Evolutionary conservation across 768 basidiomycete species (phyloP).

Genomic region (Cubamyces lactineus): DNA sequence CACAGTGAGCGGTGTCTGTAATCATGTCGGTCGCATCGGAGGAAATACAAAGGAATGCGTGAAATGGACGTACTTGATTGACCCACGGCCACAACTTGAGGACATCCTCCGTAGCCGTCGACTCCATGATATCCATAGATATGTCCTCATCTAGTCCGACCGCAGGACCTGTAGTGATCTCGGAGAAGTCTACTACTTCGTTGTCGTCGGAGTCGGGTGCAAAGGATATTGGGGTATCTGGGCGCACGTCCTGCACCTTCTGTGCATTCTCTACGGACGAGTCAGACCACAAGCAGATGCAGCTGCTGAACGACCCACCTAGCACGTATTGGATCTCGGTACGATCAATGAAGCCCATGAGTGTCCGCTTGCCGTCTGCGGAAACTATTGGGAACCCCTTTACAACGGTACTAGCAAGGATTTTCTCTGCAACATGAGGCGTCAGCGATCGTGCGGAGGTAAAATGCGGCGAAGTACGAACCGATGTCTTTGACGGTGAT

Average conservation of each 20-base stretch:
- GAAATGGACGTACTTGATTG: conserved; percentile 69
- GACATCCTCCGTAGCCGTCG: conserved; percentile 56
- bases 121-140: conserved; percentile 64
- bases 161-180: conserved; percentile 48
- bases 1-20: conserved; percentile 91
- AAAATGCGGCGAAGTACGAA: conserved; percentile 41
- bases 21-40: neutral
- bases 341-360: conserved; percentile 88
- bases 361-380: conserved; percentile 55
- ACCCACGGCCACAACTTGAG: conserved; percentile 89
- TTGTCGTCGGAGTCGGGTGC: conserved; percentile 52
- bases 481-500: conserved; percentile 81
- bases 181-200: conserved; percentile 48
- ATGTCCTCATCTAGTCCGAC: conserved; percentile 71
- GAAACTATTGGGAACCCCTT: conserved; percentile 93
- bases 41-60: neutral
- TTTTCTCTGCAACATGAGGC: conserved; percentile 53
- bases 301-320: conserved; percentile 46
- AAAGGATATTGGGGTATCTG: conserved; percentile 77
- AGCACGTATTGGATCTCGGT: conserved; percentile 85
- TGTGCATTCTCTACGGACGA: conserved; percentile 65
- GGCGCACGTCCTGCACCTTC: conserved; percentile 59
- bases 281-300: neutral
- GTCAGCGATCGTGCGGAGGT: no score
- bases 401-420: conserved; percentile 71